Percentiles rank a stretch among this genome's conserved stretches.
phyloP scores from a whole-genome alignment of 2,329 filamentous ascomycete species.

The Scedosporium aurantiacum region DNA sequence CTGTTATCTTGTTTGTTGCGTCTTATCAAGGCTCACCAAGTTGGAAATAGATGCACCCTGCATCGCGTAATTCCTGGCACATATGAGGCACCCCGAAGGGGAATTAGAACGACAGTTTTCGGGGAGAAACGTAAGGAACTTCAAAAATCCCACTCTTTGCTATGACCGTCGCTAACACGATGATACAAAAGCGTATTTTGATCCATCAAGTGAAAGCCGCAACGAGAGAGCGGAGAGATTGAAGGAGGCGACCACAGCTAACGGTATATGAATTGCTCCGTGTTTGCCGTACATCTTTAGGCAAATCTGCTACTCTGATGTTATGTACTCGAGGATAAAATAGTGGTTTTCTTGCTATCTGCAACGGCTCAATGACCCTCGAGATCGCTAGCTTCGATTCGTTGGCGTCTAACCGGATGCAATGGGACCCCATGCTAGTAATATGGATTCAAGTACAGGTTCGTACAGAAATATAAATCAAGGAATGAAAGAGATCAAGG shows the following conservation, averaged over 20 bases:
- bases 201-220: conserved; percentile 19
- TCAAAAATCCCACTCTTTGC: not conserved
- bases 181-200: conserved; percentile 17
- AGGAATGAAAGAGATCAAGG: too few species aligned
- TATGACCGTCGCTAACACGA: conserved; percentile 6
- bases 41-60: conserved; percentile 19
- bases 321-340: too few species aligned
- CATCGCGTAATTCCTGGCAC: conserved; percentile 31
- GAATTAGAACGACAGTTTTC: conserved; percentile 31
- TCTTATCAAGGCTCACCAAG: not conserved
- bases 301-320: too few species aligned
- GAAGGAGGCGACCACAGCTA: conserved; percentile 8
- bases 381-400: too few species aligned
- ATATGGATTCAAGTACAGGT: too few species aligned
- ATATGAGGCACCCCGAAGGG: conserved; percentile 24
- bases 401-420: too few species aligned
- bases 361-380: too few species aligned
- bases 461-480: too few species aligned
- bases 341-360: too few species aligned
- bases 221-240: conserved; percentile 11
- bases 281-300: too few species aligned
- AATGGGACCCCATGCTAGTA: too few species aligned
- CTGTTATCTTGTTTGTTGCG: not conserved
- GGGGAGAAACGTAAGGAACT: conserved; percentile 28
- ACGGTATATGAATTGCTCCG: conserved; percentile 7